Evolutionary conservation across 169 alveolate species (phyloP).

Genomic region (Plasmodium gallinaceum): DNA sequence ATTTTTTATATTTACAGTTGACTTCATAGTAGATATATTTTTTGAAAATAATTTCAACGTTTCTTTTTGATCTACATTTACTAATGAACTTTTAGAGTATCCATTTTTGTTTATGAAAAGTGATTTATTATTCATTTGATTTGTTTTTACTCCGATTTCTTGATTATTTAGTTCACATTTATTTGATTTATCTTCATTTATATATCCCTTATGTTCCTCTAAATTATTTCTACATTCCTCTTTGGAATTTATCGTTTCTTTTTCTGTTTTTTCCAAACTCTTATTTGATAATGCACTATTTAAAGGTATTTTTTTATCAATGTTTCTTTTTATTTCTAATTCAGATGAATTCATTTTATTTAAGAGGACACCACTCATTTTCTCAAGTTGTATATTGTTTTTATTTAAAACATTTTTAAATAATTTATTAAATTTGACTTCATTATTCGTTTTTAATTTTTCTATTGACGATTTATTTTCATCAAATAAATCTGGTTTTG

Average conservation of each 20-base stretch:
- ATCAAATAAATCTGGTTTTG: too few relatives aligned
- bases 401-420: too few relatives aligned
- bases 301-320: background rate
- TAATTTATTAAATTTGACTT: too few relatives aligned
- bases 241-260: background rate
- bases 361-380: too few relatives aligned
- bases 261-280: background rate
- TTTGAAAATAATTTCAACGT: background rate
- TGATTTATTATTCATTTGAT: background rate
- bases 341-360: too few relatives aligned
- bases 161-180: background rate
- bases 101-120: background rate
- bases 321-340: background rate
- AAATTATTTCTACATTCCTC: too few relatives aligned
- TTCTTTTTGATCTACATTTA: background rate
- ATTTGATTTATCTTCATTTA: background rate
- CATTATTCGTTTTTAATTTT: too few relatives aligned
- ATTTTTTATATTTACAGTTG: too few relatives aligned
- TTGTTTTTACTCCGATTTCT: background rate
- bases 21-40: too few relatives aligned
- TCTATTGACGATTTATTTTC: too few relatives aligned
- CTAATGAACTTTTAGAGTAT: background rate
- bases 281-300: background rate
- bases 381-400: too few relatives aligned
- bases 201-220: background rate